phyloP scores from a whole-genome alignment of 169 alveolate genomes.

The Plasmodium vivax region DNA sequence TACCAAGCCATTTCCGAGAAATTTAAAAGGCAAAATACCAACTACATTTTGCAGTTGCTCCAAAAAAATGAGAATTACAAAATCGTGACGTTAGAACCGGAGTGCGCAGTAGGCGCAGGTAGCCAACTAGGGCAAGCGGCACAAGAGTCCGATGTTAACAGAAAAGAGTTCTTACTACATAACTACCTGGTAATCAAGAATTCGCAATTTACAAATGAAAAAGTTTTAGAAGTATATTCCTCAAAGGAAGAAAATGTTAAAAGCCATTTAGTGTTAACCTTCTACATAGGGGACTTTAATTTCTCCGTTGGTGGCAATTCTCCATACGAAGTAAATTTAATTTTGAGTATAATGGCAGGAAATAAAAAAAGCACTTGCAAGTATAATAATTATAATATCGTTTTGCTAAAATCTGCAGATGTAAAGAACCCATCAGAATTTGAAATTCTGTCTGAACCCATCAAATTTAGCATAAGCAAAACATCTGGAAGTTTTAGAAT shows the following conservation, averaged over 20 bases:
- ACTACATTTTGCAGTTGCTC: constrained; percentile 11
- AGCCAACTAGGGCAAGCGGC: not conserved
- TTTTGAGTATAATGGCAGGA: constrained; percentile 9
- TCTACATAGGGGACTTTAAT: constrained; percentile 49
- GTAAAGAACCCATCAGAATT: constrained; percentile 49
- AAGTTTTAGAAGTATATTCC: constrained; percentile 16
- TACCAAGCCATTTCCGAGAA: not conserved
- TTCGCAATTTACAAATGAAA: constrained; percentile 29
- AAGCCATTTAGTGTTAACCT: constrained; percentile 39
- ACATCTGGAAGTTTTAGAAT: constrained; percentile 40
- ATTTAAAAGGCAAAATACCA: not conserved
- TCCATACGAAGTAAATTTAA: constrained; percentile 20
- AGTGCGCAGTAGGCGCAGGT: constrained; percentile 2
- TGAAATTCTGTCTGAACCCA: constrained; percentile 39
- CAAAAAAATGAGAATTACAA: constrained; percentile 24
- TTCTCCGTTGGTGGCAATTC: not conserved
- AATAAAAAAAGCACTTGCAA: constrained; percentile 14
- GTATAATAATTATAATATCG: constrained; percentile 15
- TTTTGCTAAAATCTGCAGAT: constrained; percentile 40
- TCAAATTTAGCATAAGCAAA: constrained; percentile 29
- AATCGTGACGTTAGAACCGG: constrained; percentile 44
- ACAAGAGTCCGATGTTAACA: not conserved
- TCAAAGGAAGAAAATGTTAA: constrained; percentile 11
- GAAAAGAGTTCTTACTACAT: constrained; percentile 62
- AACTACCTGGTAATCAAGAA: constrained; percentile 34